These are phyloP conservation scores for Scedosporium aurantiacum DNA, from an alignment of 2,329 filamentous ascomycete species.

Conservation along the genomic window DNA sequence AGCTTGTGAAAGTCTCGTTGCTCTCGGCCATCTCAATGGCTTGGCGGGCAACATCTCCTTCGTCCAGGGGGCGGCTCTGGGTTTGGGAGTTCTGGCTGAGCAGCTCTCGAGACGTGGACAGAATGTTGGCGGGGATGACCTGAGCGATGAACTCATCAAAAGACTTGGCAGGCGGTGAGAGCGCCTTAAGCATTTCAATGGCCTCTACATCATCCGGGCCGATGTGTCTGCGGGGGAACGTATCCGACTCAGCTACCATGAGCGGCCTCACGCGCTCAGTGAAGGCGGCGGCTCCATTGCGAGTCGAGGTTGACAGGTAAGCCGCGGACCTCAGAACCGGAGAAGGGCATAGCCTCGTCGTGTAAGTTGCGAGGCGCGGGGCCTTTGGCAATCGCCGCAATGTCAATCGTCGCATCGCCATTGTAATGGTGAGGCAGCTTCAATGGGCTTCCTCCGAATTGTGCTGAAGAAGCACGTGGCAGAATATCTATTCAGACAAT, in stretches of 20 bases:
- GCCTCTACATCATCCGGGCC: constrained; percentile 63
- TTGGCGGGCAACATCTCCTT: constrained; percentile 45
- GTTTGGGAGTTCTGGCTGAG: constrained; percentile 50
- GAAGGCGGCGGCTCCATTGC: not conserved
- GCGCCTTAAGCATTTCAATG: constrained; percentile 65
- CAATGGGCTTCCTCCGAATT: not conserved
- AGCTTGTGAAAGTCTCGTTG: constrained; percentile 43
- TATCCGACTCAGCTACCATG: constrained; percentile 8
- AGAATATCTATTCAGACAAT: no score
- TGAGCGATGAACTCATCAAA: constrained; percentile 77
- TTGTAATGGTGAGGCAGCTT: constrained; percentile 26
- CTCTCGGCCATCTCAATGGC: constrained; percentile 21
- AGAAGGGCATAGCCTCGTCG: not conserved
- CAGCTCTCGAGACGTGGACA: constrained; percentile 27
- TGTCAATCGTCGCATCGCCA: constrained; percentile 52
- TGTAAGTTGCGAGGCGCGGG: constrained; percentile 60
- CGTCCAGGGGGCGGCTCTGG: constrained; percentile 38
- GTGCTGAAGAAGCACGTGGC: no score
- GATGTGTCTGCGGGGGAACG: constrained; percentile 74
- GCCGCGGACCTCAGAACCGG: not conserved
- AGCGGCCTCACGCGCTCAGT: constrained; percentile 5
- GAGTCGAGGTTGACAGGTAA: not conserved
- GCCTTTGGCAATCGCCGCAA: constrained; percentile 43
- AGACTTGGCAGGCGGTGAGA: constrained; percentile 62
- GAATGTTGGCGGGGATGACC: constrained; percentile 71